Base-by-base conservation (phyloP, 148 eudicot genomes). In the Oxyria digyna region DNA sequence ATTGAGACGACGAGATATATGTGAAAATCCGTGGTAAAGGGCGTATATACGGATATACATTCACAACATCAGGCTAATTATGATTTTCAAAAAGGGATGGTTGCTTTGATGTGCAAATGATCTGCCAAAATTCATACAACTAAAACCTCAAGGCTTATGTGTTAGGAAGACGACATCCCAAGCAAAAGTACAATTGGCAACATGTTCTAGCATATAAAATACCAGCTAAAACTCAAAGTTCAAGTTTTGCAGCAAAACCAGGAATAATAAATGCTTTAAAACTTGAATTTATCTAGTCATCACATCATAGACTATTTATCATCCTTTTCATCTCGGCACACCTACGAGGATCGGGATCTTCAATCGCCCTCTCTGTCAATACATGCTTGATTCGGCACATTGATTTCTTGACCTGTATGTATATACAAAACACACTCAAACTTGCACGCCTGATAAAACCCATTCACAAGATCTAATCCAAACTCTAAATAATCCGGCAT, bases 351-450 rank as follows among this genome's bases (percentile, higher is more conserved):
- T 91, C 97, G 11, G 96, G 75, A 64, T 91, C 96, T 68, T 81
- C 91, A 42, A 91, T 91, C 24, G 96, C 93, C 74, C 96, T 87
- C 78, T 91, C 96, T 2, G 93, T 91, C 49, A 91, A 77, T 12
- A 87, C 96, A 35, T 91, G 96, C 75, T 91, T 91, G 82, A 91
- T 85, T 69, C 89, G 78, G 65, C 93, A 87, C 96, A 87, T 91
- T 40, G 97, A 85, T 72, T 85, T 91, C 78, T 84, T 80, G 6
- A 89, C 97, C 96, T 88, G 79, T 27, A 17, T 29, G 17, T n/a
- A 59, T 5, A 27, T 5, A 54, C 62, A 54, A 1, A 4, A 59
- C 1, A 50, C 11, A 50, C 27, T 9, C 20, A 18, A 12, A 52
- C 15, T 31, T 27, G 15, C 35, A 59, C 27, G 37, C 64, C 13